Evolutionary conservation across 768 basidiomycete genomes (phyloP).

Genomic region (Scleroderma citrinum): DNA sequence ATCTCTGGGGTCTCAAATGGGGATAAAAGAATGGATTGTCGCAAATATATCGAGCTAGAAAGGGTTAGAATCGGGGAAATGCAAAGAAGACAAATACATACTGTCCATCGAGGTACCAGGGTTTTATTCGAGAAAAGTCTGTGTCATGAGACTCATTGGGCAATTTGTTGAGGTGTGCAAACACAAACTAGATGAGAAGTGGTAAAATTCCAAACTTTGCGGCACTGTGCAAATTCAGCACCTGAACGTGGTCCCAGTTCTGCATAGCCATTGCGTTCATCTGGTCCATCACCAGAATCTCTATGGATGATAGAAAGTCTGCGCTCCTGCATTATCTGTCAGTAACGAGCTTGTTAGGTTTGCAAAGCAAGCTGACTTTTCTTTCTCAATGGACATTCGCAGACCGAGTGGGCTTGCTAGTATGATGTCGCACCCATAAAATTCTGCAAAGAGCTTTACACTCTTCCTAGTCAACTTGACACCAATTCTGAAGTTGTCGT

Average conservation of each 20-base stretch:
- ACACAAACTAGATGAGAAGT: conserved; percentile 56
- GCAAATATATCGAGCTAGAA: conserved; percentile 70
- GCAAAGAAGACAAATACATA: conserved; percentile 35
- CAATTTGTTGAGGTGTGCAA: conserved; percentile 79
- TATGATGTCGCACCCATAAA: conserved; percentile 87
- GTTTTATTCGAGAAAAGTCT: conserved; percentile 95
- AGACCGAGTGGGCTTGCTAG: conserved; percentile 91
- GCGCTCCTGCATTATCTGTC: conserved; percentile 47
- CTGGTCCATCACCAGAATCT: conserved; percentile 87
- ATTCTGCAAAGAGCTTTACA: conserved; percentile 86
- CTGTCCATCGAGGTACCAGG: conserved; percentile 97
- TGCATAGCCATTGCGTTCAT: conserved; percentile 94
- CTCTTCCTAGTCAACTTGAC: conserved; percentile 90
- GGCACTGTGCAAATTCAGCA: conserved; percentile 21
- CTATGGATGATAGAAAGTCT: conserved; percentile 92
- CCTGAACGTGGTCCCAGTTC: conserved; percentile 98
- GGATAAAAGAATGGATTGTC: conserved; percentile 85
- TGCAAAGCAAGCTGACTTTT: conserved; percentile 57
- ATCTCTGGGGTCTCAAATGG: conserved; percentile 88
- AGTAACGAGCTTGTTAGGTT: neutral
- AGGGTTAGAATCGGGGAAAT: neutral
- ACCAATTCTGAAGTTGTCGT: conserved; percentile 91
- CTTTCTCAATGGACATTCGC: conserved; percentile 88
- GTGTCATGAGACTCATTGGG: conserved; percentile 91
- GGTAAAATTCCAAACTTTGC: neutral